phyloP scores from a whole-genome alignment of 208 protist genomes.

The Trypanosoma conorhini region DNA sequence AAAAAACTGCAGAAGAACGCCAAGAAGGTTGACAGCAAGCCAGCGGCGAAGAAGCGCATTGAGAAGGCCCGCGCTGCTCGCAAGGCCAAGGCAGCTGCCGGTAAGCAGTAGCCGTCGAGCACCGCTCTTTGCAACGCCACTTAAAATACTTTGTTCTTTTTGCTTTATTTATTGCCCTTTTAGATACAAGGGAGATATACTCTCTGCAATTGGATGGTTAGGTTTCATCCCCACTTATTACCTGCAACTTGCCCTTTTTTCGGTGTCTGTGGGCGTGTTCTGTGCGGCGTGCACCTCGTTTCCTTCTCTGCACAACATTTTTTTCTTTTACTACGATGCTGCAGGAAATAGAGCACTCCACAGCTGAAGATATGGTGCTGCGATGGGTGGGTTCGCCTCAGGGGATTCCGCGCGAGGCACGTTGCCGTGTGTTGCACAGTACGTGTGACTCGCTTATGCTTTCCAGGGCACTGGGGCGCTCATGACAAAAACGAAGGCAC shows the following conservation, averaged over 20 bases:
- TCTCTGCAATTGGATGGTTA: too few species aligned
- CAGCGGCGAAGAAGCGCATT: conserved; percentile 84
- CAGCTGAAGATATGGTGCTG: conserved; percentile 43
- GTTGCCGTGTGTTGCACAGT: conserved; percentile 27
- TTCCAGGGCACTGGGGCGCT: too few species aligned
- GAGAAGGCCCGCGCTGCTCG: conserved; percentile 83
- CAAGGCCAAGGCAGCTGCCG: conserved; percentile 35
- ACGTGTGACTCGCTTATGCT: not conserved
- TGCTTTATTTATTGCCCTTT: conserved; percentile 16
- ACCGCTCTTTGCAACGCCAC: not conserved
- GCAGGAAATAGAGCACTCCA: not conserved
- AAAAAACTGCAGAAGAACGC: conserved; percentile 88
- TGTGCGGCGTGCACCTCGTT: too few species aligned
- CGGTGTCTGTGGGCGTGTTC: too few species aligned
- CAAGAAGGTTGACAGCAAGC: conserved; percentile 76
- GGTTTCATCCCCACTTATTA: too few species aligned
- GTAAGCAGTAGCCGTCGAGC: not conserved
- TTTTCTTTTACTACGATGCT: not conserved
- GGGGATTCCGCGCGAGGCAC: conserved; percentile 27
- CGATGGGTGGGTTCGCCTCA: conserved; percentile 32
- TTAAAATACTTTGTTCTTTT: conserved; percentile 2
- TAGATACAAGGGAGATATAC: not conserved
- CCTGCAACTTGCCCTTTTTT: too few species aligned
- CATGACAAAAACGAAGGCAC: not conserved
- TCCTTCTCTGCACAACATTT: too few species aligned